Conservation (phyloP, 305 asterid genomes). For the Fraxinus paxiana region DNA sequence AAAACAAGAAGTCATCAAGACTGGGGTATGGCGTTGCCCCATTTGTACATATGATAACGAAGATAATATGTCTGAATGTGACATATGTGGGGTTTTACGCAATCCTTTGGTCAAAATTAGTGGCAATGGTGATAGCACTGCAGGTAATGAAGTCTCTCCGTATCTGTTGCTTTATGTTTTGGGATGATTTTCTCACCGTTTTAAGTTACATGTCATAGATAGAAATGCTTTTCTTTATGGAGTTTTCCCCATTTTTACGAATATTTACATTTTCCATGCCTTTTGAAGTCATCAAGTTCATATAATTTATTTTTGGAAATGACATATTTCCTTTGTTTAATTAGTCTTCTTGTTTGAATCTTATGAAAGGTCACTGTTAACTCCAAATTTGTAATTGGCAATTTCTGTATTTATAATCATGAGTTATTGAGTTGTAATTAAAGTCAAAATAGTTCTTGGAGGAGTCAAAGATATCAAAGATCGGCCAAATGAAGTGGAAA, state of each 20-base stretch:
- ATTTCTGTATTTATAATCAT: too few relatives aligned
- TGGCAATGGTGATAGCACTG: conserved; percentile 26
- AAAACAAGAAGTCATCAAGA: conserved; percentile 34
- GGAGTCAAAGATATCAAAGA: too few relatives aligned
- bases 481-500: not conserved
- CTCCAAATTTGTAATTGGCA: too few relatives aligned
- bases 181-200: not conserved
- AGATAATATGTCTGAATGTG: conserved; percentile 61
- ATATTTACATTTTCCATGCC: conserved; percentile 6
- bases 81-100: conserved; percentile 86
- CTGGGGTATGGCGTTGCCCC: conserved; percentile 73
- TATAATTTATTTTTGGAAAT: conserved; percentile 18
- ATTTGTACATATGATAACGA: conserved; percentile 79
- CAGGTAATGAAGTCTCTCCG: conserved; percentile 40
- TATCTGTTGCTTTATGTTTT: conserved; percentile 6
- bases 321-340: conserved; percentile 11
- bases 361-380: conserved; percentile 1
- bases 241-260: not conserved
- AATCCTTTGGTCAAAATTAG: conserved; percentile 73
- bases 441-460: too few relatives aligned
- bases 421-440: too few relatives aligned
- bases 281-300: conserved; percentile 8
- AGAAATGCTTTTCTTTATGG: conserved; percentile 15
- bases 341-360: conserved; percentile 11
- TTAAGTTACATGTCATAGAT: conserved; percentile 19